These are phyloP conservation scores for Nitzschia putrida DNA, from an alignment of 108 stramenopile species.

Conservation along the genomic window DNA sequence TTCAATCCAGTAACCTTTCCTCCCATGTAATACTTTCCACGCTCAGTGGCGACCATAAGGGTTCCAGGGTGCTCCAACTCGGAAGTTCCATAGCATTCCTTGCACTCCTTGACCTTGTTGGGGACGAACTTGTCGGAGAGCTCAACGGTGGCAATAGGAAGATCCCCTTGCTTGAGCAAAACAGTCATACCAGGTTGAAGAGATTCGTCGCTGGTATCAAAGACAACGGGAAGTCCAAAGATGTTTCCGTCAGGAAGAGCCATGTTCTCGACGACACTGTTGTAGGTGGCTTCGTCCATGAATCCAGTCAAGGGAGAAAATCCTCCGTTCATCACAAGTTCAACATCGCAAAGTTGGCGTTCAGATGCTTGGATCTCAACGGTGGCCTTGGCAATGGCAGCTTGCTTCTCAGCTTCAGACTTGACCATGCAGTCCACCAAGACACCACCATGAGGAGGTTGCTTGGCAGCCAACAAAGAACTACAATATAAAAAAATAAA, in stretches of 20 bases:
- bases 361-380: constrained; percentile 82
- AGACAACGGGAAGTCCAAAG: constrained; percentile 97
- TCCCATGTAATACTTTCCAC: constrained; percentile 97
- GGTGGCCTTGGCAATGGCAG: constrained; percentile 88
- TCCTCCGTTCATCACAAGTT: constrained; percentile 97
- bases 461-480: constrained; percentile 72
- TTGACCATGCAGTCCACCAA: constrained; percentile 93
- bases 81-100: constrained; percentile 96
- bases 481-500: constrained; percentile 26
- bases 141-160: constrained; percentile 92
- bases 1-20: constrained; percentile 96
- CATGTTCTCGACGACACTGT: constrained; percentile 89
- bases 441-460: constrained; percentile 91
- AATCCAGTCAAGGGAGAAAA: constrained; percentile 97
- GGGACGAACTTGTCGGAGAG: constrained; percentile 92
- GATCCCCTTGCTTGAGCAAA: constrained; percentile 93
- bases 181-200: constrained; percentile 89
- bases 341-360: constrained; percentile 98
- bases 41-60: constrained; percentile 97
- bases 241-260: constrained; percentile 92
- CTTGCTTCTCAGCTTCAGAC: constrained; percentile 83
- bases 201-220: constrained; percentile 92
- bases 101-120: constrained; percentile 92
- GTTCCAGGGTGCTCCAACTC: constrained; percentile 97
- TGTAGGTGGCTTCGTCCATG: constrained; percentile 95